Percentiles rank a stretch among this genome's conserved stretches.
Evolutionary conservation across 192 early-diverging fungal genomes (phyloP).

Genomic region (Coemansia sp.): DNA sequence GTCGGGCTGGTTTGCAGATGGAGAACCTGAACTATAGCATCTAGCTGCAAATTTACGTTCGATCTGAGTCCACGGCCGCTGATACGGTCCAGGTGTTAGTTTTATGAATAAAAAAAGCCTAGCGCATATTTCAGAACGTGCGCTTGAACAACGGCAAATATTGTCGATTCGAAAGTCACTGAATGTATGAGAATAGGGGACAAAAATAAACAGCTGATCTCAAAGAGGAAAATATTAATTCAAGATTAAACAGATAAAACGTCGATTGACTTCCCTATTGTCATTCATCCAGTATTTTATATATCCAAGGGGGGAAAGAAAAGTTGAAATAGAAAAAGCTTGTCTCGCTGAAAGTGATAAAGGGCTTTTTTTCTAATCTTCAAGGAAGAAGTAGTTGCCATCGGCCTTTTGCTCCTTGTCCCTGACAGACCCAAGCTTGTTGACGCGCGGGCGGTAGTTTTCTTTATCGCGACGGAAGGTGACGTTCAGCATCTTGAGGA

Average conservation of each 20-base stretch:
- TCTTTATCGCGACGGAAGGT: conserved; percentile 97
- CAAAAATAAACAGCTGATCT: too few species aligned
- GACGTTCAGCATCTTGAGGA: conserved; percentile 87
- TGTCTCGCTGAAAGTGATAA: too few species aligned
- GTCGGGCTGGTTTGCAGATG: neutral
- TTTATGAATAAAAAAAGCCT: neutral
- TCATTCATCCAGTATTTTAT: too few species aligned
- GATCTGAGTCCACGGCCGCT: neutral
- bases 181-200: too few species aligned
- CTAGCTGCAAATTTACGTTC: neutral
- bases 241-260: too few species aligned
- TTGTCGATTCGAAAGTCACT: too few species aligned
- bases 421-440: conserved; percentile 91
- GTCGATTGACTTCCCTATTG: too few species aligned
- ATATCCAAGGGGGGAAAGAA: too few species aligned
- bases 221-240: too few species aligned
- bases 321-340: too few species aligned
- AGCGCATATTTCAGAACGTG: neutral
- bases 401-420: conserved; percentile 93
- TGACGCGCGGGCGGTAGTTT: conserved; percentile 97
- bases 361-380: conserved; percentile 48
- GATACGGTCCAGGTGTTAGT: too few species aligned
- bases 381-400: conserved; percentile 69
- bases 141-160: too few species aligned
- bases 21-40: neutral